phyloP scores from a whole-genome alignment of 1,139 yeast species.

The Kluyveromyces marxianus region DNA sequence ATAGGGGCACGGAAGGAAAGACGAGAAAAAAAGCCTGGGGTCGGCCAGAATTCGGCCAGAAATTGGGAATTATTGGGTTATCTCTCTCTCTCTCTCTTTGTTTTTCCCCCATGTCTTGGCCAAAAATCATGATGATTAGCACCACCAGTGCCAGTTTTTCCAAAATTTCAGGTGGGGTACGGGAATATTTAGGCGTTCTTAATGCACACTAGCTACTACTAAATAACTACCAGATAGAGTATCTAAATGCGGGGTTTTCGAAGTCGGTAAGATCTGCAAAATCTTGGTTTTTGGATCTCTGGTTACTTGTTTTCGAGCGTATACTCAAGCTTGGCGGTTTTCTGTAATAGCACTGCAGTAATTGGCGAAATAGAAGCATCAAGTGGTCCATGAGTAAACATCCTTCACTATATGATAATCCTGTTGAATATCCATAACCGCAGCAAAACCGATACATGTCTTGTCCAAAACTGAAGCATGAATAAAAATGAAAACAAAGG shows the following conservation, averaged over 20 bases:
- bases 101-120: no score
- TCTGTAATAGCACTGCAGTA: conserved; percentile 32
- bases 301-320: no score
- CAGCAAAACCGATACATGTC: conserved; percentile 48
- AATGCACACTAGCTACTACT: background rate
- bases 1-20: no score
- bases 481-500: conserved; percentile 51
- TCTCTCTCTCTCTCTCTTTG: no score
- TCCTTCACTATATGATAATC: conserved; percentile 44
- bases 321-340: conserved; percentile 8
- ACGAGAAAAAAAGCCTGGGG: no score
- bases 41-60: no score
- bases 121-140: no score
- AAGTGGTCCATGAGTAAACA: conserved; percentile 50
- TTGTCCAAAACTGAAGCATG: conserved; percentile 61
- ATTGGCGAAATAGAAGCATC: conserved; percentile 43
- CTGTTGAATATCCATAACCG: conserved; percentile 47
- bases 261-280: conserved; percentile 41
- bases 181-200: background rate
- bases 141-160: no score
- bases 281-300: conserved; percentile 28
- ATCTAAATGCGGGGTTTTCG: conserved; percentile 39
- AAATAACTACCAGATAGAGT: conserved; percentile 12
- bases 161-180: no score
- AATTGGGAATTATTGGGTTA: no score